Conservation (phyloP, 2,329 filamentous ascomycete genomes). For the Lasiodiplodia citricola region DNA sequence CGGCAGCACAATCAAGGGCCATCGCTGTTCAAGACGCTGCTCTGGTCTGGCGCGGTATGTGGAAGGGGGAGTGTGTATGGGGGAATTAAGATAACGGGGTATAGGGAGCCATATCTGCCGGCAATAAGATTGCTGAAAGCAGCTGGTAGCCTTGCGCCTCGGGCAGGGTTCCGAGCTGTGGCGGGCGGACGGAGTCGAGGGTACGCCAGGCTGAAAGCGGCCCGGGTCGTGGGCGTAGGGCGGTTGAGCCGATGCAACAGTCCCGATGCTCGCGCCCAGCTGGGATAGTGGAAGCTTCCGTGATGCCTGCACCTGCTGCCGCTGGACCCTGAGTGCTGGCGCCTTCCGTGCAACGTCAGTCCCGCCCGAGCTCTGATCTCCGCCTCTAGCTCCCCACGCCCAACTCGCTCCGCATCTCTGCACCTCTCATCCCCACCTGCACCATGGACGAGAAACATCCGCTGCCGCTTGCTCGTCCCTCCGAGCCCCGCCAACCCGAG, state of each 20-base stretch:
- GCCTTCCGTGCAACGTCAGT: neutral
- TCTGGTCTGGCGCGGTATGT: neutral
- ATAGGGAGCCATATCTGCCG: slow-evolving; percentile 2
- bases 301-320: neutral
- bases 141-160: neutral
- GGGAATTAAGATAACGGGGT: slow-evolving; percentile 15
- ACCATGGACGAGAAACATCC: slow-evolving; percentile 24
- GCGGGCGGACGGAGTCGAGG: slow-evolving; percentile 6
- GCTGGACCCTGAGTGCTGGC: slow-evolving; percentile 3
- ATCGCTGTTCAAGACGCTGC: neutral
- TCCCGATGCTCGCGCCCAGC: neutral
- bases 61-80: neutral
- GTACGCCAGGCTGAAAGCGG: neutral
- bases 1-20: slow-evolving; percentile 5
- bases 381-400: neutral
- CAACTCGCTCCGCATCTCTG: neutral
- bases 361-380: neutral
- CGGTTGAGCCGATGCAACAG: neutral
- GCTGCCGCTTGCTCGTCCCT: neutral
- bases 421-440: neutral
- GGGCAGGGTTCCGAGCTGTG: neutral
- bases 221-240: neutral
- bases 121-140: neutral
- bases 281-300: neutral
- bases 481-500: neutral